These are phyloP conservation scores for Thelonectria discophora DNA, from an alignment of 2,329 filamentous ascomycete genomes.

Conservation along the genomic window DNA sequence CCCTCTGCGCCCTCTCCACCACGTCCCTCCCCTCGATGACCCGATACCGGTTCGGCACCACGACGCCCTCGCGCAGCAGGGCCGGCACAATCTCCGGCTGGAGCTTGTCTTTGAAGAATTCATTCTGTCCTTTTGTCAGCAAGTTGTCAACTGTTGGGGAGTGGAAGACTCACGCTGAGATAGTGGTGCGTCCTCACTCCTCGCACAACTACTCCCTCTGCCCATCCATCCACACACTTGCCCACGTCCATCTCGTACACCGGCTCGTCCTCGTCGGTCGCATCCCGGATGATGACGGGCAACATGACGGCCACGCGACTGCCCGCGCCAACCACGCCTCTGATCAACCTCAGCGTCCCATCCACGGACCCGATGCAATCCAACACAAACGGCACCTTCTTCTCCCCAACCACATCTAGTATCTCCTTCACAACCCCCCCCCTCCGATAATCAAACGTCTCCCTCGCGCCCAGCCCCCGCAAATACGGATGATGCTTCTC, in stretches of 20 bases:
- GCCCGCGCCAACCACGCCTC: constrained; percentile 58
- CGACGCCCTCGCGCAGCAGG: constrained; percentile 51
- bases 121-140: constrained; percentile 62
- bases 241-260: constrained; percentile 63
- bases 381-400: constrained; percentile 56
- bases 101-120: constrained; percentile 62
- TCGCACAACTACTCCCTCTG: constrained; percentile 58
- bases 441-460: constrained; percentile 58
- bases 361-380: constrained; percentile 64
- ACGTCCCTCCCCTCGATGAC: constrained; percentile 52
- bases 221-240: constrained; percentile 56
- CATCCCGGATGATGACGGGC: constrained; percentile 65
- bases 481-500: constrained; percentile 55
- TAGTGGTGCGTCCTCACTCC: constrained; percentile 58
- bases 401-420: constrained; percentile 39
- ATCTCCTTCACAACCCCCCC: constrained; percentile 49
- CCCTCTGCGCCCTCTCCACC: constrained; percentile 51
- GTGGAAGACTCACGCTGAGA: constrained; percentile 39
- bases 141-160: too few species aligned
- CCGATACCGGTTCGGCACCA: constrained; percentile 53
- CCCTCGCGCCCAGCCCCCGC: constrained; percentile 53
- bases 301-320: constrained; percentile 66
- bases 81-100: constrained; percentile 64
- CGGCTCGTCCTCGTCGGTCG: constrained; percentile 56
- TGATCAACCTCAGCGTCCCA: constrained; percentile 58